Percentiles rank a stretch among this genome's conserved stretches.
Evolutionary conservation across 2,329 filamentous ascomycete genomes (phyloP).

Genomic region (Ophiocordyceps sinensis): DNA sequence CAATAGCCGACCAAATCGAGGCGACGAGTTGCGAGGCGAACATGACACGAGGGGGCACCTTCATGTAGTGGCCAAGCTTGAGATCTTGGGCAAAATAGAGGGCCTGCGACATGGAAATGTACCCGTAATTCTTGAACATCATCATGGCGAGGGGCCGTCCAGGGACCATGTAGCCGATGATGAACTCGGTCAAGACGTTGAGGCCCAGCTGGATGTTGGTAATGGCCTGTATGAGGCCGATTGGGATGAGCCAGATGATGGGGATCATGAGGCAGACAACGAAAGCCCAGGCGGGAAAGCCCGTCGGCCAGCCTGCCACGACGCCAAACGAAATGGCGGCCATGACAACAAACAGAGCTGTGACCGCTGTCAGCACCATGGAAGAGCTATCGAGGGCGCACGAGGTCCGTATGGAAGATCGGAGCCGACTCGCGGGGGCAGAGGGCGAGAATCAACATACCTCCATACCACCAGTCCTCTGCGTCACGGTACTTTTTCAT

Average conservation of each 20-base stretch:
- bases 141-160: slow-evolving; percentile 59
- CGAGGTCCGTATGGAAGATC: not conserved
- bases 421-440: no score
- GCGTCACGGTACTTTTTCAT: slow-evolving; percentile 48
- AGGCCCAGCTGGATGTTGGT: slow-evolving; percentile 50
- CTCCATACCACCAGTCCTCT: slow-evolving; percentile 44
- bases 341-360: slow-evolving; percentile 36
- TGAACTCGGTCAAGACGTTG: slow-evolving; percentile 59
- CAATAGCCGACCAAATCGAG: slow-evolving; percentile 44
- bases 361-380: not conserved
- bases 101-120: slow-evolving; percentile 52
- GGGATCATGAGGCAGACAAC: slow-evolving; percentile 42
- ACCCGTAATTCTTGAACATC: slow-evolving; percentile 65
- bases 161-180: slow-evolving; percentile 60
- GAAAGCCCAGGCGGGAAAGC: slow-evolving; percentile 43
- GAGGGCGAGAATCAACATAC: slow-evolving; percentile 25
- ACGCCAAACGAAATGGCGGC: slow-evolving; percentile 39
- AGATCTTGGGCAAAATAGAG: slow-evolving; percentile 51
- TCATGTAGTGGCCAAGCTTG: slow-evolving; percentile 58
- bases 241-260: slow-evolving; percentile 43
- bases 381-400: not conserved
- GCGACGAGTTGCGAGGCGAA: slow-evolving; percentile 46
- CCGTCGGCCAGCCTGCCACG: slow-evolving; percentile 39
- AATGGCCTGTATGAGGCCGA: slow-evolving; percentile 46
- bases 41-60: slow-evolving; percentile 45